Evolutionary conservation across 2,329 filamentous ascomycete genomes (phyloP).

Genomic region (Fusarium sp.): DNA sequence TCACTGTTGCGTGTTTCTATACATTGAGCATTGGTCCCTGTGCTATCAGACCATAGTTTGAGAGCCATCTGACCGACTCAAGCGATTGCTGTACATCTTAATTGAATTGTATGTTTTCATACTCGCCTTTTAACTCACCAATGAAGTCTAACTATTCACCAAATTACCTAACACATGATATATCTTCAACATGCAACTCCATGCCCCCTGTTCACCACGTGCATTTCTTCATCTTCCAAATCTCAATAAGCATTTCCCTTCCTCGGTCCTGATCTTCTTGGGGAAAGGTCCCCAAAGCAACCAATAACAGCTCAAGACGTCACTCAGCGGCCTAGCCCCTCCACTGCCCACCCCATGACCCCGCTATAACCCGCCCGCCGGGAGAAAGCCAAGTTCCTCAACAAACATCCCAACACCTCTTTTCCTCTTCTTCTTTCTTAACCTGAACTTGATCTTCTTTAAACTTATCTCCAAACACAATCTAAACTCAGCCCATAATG

Average conservation of each 20-base stretch:
- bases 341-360: conserved; percentile 39
- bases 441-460: conserved; percentile 1
- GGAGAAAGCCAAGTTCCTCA: conserved; percentile 40
- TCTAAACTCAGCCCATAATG: conserved; percentile 53
- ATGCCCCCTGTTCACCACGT: conserved; percentile 13
- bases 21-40: neutral
- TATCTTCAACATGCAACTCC: neutral
- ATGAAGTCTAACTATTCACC: neutral
- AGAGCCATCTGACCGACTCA: neutral
- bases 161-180: neutral
- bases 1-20: neutral
- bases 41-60: neutral
- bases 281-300: conserved; percentile 15
- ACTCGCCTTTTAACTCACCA: neutral
- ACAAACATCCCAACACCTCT: conserved; percentile 43
- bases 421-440: conserved; percentile 8
- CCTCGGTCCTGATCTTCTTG: conserved; percentile 20
- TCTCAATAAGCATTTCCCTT: conserved; percentile 12
- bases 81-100: neutral
- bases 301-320: conserved; percentile 39
- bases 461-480: neutral
- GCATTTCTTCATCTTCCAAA: conserved; percentile 17
- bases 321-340: conserved; percentile 34
- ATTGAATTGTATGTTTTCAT: neutral
- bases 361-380: conserved; percentile 41